Percentiles rank a stretch among this genome's conserved stretches.
Evolutionary conservation across 768 basidiomycete genomes (phyloP).

Genomic region (Lentinula lateritia): DNA sequence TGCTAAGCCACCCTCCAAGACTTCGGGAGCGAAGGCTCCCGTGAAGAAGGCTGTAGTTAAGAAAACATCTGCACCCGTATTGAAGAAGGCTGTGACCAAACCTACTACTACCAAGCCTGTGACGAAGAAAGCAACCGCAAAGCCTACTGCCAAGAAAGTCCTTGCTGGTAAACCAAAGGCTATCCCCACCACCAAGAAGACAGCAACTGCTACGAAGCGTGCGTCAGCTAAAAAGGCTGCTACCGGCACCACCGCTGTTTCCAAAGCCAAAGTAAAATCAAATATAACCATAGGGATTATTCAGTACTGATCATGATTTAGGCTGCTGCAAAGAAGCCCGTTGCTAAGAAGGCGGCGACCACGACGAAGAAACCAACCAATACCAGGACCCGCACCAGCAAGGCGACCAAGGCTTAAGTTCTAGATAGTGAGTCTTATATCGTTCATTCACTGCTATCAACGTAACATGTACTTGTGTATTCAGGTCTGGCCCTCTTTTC

Average conservation of each 20-base stretch:
- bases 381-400: conserved; percentile 24
- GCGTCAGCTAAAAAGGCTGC: conserved; percentile 60
- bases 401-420: conserved; percentile 21
- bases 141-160: conserved; percentile 28
- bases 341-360: conserved; percentile 22
- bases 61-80: conserved; percentile 20
- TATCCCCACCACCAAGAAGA: conserved; percentile 36
- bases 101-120: conserved; percentile 22
- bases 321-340: conserved; percentile 25
- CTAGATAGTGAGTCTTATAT: not conserved
- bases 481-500: conserved; percentile 8
- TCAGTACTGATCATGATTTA: not conserved
- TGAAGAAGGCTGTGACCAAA: conserved; percentile 26
- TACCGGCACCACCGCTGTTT: conserved; percentile 40
- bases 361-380: conserved; percentile 16
- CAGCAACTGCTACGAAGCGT: conserved; percentile 33
- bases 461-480: conserved; percentile 10
- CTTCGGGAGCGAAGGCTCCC: conserved; percentile 23
- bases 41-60: conserved; percentile 30
- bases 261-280: conserved; percentile 23
- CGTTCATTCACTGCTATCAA: not conserved
- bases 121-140: conserved; percentile 19
- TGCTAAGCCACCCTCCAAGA: conserved; percentile 40
- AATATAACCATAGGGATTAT: not conserved
- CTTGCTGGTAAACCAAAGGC: conserved; percentile 23